Base-by-base conservation (phyloP, 257 asterid species). In the Solanum clarkiae region DNA sequence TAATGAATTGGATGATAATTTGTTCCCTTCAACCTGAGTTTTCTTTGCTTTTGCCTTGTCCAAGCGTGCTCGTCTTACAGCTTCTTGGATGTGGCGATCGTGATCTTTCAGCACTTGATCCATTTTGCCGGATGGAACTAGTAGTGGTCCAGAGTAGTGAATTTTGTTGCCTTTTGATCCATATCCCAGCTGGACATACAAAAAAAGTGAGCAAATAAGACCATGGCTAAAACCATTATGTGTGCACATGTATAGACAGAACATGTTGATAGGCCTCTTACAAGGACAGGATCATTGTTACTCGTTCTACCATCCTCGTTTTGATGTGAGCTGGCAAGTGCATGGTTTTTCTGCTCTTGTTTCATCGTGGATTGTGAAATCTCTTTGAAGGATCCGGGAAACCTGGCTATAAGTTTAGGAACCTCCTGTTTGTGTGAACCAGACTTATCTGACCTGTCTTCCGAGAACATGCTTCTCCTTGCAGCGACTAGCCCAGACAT, bases 31-130 rank as follows among this genome's bases (percentile, higher is more conserved):
- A 1, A 80, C 90, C 91, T 91, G 97, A 87, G 85, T 77, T 86
- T 91, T 93, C 54, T 97, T 90, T 88, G 93, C 68, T 87, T 92
- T 90, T 65, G 95, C 97, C 93, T 92, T 95, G 88, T 95, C 98
- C 86, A 93, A 45, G n/a, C 98, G 94, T 49, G 96, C 97, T 59
- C 98, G 90, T 87, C 99, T 89, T 80, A 89, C 98, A 47, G 98
- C 97, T 87, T 95, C 99, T 88, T 93, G 99, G 49, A 97, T 92
- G 63, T 93, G 98, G 54, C 97, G 97, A 85, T 97, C 98, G 17
- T 95, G 95, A 70, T 95, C 99, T 88, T 93, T 94, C 89, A 97
- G 77, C 88, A 91, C 92, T 92, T 95, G 97, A 71, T 97, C 98
- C 90, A 93, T 91, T 92, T 93, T 94, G 70, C 95, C 97, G 2